Percentiles rank a stretch among this genome's conserved stretches.
phyloP scores from a whole-genome alignment of 1,284 basidiomycete genomes.

The Wolfiporia cocos region DNA sequence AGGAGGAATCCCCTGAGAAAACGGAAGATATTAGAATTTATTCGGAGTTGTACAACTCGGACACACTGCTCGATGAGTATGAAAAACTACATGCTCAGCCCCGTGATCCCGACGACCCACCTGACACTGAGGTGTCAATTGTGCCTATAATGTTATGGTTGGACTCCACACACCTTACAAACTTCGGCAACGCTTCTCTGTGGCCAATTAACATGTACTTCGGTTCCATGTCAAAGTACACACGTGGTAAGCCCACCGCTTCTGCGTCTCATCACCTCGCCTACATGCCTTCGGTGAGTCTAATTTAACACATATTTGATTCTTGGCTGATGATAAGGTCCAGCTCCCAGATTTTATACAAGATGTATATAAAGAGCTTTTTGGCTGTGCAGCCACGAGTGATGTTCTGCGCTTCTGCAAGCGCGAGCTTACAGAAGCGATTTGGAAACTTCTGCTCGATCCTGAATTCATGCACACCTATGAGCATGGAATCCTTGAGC shows the following conservation, averaged over 20 bases:
- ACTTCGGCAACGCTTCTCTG: conserved; percentile 12
- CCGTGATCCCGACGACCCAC: not conserved
- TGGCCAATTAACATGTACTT: conserved; percentile 8
- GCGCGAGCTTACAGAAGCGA: conserved; percentile 19
- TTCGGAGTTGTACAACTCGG: conserved; percentile 11
- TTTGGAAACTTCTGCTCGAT: conserved; percentile 17
- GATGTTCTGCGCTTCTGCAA: conserved; percentile 14
- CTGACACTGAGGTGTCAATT: conserved; percentile 6
- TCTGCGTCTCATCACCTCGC: conserved; percentile 19
- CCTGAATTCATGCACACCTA: conserved; percentile 19
- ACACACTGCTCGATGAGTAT: conserved; percentile 12
- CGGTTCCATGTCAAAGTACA: conserved; percentile 18
- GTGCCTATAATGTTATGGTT: conserved; percentile 14
- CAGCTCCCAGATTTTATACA: conserved; percentile 1
- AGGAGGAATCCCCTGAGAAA: not conserved
- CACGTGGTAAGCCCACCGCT: conserved; percentile 10
- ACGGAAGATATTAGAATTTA: conserved; percentile 3
- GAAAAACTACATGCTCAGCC: conserved; percentile 3
- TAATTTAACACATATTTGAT: not conserved
- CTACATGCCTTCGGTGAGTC: conserved; percentile 24
- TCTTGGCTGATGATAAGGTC: not conserved
- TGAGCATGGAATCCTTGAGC: conserved; percentile 21
- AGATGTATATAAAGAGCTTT: not conserved
- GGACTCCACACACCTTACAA: conserved; percentile 14
- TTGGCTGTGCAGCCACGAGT: not conserved